Evolutionary conservation across 2,329 filamentous ascomycete genomes (phyloP).

Genomic region (Cercospora citrullina): DNA sequence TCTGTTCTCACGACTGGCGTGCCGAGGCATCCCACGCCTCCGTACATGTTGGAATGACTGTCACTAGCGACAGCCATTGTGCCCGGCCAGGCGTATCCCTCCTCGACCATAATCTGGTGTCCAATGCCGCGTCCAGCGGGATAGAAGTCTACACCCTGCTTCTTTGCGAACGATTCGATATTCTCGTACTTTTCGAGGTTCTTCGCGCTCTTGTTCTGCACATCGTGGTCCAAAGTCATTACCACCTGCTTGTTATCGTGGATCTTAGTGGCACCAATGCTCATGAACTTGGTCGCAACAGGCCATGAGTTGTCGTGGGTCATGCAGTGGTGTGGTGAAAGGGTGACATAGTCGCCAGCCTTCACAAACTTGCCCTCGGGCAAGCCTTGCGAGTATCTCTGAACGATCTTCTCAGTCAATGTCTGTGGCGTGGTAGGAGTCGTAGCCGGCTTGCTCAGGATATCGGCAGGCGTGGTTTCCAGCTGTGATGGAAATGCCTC

Average conservation of each 20-base stretch:
- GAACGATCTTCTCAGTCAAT: constrained; percentile 89
- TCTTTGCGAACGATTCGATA: constrained; percentile 78
- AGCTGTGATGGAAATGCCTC: constrained; percentile 66
- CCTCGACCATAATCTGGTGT: constrained; percentile 90
- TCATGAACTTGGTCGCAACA: constrained; percentile 76
- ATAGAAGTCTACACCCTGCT: constrained; percentile 76
- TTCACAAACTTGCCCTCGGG: constrained; percentile 72
- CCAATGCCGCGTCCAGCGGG: constrained; percentile 79
- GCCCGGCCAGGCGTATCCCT: constrained; percentile 80
- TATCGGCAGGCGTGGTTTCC: constrained; percentile 65
- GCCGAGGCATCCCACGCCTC: constrained; percentile 73
- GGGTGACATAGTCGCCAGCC: constrained; percentile 79
- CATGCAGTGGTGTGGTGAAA: constrained; percentile 74
- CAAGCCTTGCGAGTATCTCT: constrained; percentile 75
- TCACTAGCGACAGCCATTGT: constrained; percentile 79
- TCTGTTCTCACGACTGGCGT: constrained; percentile 85
- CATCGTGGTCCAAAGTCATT: constrained; percentile 83
- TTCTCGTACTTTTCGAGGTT: constrained; percentile 81
- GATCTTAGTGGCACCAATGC: constrained; percentile 74
- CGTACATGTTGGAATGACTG: constrained; percentile 80
- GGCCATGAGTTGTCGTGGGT: constrained; percentile 84
- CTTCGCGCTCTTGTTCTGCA: constrained; percentile 75
- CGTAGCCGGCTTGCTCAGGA: constrained; percentile 64
- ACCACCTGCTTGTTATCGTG: constrained; percentile 73
- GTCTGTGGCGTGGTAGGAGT: constrained; percentile 64